These are phyloP conservation scores for Fistulinella staudtii DNA, from an alignment of 1,284 basidiomycete species.

Conservation along the genomic window DNA sequence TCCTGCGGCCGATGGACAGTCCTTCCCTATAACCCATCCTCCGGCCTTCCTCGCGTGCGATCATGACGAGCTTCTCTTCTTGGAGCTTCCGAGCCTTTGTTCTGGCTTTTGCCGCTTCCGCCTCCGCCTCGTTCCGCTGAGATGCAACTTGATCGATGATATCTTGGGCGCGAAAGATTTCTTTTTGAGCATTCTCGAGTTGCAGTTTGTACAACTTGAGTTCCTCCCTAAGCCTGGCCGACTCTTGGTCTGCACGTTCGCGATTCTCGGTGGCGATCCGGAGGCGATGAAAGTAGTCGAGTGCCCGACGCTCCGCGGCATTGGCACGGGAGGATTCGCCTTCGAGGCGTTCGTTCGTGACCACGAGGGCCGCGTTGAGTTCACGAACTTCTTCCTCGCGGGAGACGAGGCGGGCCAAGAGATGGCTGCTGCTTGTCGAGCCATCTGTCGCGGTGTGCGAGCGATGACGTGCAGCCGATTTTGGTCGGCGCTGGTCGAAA, in stretches of 20 bases:
- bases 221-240: conserved; percentile 39
- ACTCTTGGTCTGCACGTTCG: conserved; percentile 39
- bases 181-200: conserved; percentile 45
- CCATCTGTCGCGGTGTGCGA: conserved; percentile 27
- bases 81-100: conserved; percentile 40
- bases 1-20: conserved; percentile 33
- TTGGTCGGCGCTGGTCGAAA: conserved; percentile 20
- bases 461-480: conserved; percentile 25
- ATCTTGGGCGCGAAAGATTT: conserved; percentile 46
- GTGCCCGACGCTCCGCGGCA: conserved; percentile 42
- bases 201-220: conserved; percentile 45
- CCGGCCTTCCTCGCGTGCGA: conserved; percentile 44
- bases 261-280: conserved; percentile 40
- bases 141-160: conserved; percentile 40
- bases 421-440: conserved; percentile 28
- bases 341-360: conserved; percentile 41
- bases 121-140: conserved; percentile 42
- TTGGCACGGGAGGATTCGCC: conserved; percentile 43
- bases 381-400: conserved; percentile 40
- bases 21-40: conserved; percentile 41
- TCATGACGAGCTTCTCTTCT: conserved; percentile 39
- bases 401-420: conserved; percentile 36
- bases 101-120: conserved; percentile 42
- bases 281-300: conserved; percentile 42
- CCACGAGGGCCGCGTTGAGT: conserved; percentile 36